Evolutionary conservation across 2,329 filamentous ascomycete genomes (phyloP).

Genomic region (Achaetomium macrosporum): DNA sequence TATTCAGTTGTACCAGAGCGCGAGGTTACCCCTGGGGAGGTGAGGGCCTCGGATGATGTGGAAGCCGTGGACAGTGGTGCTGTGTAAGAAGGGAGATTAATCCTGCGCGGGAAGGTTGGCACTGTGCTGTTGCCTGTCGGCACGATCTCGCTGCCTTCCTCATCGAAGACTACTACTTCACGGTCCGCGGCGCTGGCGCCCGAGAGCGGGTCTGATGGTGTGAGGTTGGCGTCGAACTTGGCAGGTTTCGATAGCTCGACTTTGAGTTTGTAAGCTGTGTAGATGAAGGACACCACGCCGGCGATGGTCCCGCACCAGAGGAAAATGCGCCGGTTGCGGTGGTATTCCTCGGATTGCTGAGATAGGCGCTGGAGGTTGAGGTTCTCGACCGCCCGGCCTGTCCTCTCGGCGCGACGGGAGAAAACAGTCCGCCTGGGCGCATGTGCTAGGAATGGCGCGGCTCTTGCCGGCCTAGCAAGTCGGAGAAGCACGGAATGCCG

Average conservation of each 20-base stretch:
- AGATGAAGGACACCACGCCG: slow-evolving; percentile 45
- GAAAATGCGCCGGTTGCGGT: slow-evolving; percentile 46
- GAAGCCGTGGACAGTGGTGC: slow-evolving; percentile 24
- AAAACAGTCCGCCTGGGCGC: slow-evolving; percentile 33
- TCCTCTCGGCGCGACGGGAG: slow-evolving; percentile 18
- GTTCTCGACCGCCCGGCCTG: slow-evolving; percentile 37
- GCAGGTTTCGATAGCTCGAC: slow-evolving; percentile 29
- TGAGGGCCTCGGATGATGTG: slow-evolving; percentile 30
- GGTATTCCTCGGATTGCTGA: slow-evolving; percentile 42
- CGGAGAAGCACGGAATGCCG: slow-evolving; percentile 26
- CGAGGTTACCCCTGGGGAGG: slow-evolving; percentile 31
- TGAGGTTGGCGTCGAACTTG: slow-evolving; percentile 40
- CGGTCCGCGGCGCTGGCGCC: slow-evolving; percentile 45
- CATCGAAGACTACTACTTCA: slow-evolving; percentile 58
- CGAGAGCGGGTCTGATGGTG: slow-evolving; percentile 40
- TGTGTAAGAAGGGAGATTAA: slow-evolving; percentile 51
- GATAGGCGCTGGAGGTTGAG: slow-evolving; percentile 47
- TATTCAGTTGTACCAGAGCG: slow-evolving; percentile 55
- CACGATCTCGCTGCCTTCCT: slow-evolving; percentile 67
- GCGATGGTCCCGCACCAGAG: slow-evolving; percentile 45
- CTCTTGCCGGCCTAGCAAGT: slow-evolving; percentile 18
- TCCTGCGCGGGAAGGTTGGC: slow-evolving; percentile 68
- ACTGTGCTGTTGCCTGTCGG: slow-evolving; percentile 77
- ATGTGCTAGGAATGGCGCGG: slow-evolving; percentile 1
- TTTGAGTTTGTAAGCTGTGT: slow-evolving; percentile 49